Percentiles rank a stretch among this genome's conserved stretches.
These are phyloP conservation scores for Setomelanomma holmii DNA, from an alignment of 2,329 filamentous ascomycete genomes.

Conservation along the genomic window DNA sequence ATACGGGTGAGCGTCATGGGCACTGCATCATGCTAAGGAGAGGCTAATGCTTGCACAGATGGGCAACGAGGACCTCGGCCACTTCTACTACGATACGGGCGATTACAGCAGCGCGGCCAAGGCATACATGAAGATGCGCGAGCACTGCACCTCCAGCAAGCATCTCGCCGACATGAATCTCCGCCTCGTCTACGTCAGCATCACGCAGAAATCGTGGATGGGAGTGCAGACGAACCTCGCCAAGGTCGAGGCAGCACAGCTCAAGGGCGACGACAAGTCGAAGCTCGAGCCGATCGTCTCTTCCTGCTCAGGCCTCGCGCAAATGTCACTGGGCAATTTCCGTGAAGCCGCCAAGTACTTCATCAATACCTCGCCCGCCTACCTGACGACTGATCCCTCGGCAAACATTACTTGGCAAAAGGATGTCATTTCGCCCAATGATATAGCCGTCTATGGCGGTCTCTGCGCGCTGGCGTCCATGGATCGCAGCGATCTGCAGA, in stretches of 20 bases:
- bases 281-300: slow-evolving; percentile 71
- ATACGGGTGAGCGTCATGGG: slow-evolving; percentile 76
- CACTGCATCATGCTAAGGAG: too few species aligned
- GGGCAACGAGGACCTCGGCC: slow-evolving; percentile 90
- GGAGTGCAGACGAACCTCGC: slow-evolving; percentile 68
- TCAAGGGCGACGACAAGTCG: slow-evolving; percentile 64
- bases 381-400: slow-evolving; percentile 50
- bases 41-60: too few species aligned
- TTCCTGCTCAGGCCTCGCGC: slow-evolving; percentile 66
- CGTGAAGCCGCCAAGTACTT: slow-evolving; percentile 75
- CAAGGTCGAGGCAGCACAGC: slow-evolving; percentile 60
- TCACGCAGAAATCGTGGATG: slow-evolving; percentile 81
- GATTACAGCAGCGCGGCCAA: slow-evolving; percentile 76
- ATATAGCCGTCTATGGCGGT: slow-evolving; percentile 90
- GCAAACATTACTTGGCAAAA: slow-evolving; percentile 66
- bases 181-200: slow-evolving; percentile 75
- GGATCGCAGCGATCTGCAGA: slow-evolving; percentile 77
- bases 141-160: slow-evolving; percentile 82
- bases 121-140: slow-evolving; percentile 84
- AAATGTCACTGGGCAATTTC: slow-evolving; percentile 64
- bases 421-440: slow-evolving; percentile 79
- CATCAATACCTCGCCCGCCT: slow-evolving; percentile 65
- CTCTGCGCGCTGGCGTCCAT: slow-evolving; percentile 90
- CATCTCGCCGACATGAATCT: slow-evolving; percentile 85
- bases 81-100: slow-evolving; percentile 80